A percentile compares a stretch with the other conserved stretches of the same genome.
phyloP scores from a whole-genome alignment of 495 filamentous ascomycete species.

The Aspergillus hancockii region DNA sequence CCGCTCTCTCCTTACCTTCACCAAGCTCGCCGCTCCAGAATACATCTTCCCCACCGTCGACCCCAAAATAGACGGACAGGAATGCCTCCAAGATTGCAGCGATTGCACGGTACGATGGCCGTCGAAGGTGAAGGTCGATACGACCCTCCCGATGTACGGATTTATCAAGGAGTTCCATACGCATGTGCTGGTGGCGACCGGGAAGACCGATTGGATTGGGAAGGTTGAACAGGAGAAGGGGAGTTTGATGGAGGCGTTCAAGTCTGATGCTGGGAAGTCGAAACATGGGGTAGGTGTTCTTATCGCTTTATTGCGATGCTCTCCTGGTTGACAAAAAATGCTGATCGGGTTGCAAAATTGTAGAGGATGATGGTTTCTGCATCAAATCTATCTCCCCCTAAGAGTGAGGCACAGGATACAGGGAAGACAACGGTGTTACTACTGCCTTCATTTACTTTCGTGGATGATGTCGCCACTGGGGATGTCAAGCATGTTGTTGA shows the following conservation, averaged over 20 bases:
- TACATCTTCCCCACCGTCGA: constrained; percentile 58
- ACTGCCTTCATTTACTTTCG: constrained; percentile 79
- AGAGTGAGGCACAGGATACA: constrained; percentile 40
- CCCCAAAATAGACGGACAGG: constrained; percentile 72
- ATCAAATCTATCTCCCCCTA: constrained; percentile 76
- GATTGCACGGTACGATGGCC: constrained; percentile 77
- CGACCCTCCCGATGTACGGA: constrained; percentile 74
- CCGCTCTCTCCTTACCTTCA: too few species aligned
- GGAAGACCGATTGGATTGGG: constrained; percentile 87
- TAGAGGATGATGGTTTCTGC: constrained; percentile 89
- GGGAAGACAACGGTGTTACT: constrained; percentile 76
- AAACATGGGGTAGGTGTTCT: constrained; percentile 66
- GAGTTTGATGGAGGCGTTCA: constrained; percentile 88
- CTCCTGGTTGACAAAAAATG: too few species aligned
- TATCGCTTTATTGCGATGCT: constrained; percentile 9
- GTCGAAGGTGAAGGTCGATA: constrained; percentile 70
- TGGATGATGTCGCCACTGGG: constrained; percentile 74
- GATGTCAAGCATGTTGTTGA: constrained; percentile 69
- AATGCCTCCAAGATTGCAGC: constrained; percentile 83
- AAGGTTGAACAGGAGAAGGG: constrained; percentile 84
- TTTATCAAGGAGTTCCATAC: constrained; percentile 80
- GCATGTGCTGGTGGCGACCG: constrained; percentile 89
- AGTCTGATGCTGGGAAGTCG: constrained; percentile 54
- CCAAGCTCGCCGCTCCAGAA: constrained; percentile 8
- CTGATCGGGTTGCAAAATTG: neutral